Evolutionary conservation across 768 basidiomycete species (phyloP).

Genomic region (Chalciporus pseudorubinellus): DNA sequence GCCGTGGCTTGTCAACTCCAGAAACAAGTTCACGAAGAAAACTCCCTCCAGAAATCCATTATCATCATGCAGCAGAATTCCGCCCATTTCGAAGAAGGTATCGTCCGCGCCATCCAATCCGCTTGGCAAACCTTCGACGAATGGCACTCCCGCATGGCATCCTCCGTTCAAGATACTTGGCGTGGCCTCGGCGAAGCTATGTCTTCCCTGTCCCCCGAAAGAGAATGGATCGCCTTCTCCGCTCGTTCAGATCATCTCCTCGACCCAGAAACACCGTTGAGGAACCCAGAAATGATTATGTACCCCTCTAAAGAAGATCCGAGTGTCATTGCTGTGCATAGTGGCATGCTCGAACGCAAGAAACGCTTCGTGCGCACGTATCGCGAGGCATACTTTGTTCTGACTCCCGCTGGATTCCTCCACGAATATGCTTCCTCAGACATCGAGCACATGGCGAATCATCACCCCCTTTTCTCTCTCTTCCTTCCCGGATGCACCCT

Average conservation of each 20-base stretch:
- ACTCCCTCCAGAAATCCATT: slow-evolving; percentile 94
- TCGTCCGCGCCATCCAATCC: slow-evolving; percentile 91
- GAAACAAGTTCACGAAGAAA: slow-evolving; percentile 96
- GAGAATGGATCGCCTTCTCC: slow-evolving; percentile 95
- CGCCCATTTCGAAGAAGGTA: slow-evolving; percentile 95
- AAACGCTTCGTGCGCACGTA: slow-evolving; percentile 89
- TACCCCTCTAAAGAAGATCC: slow-evolving; percentile 94
- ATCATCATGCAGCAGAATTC: slow-evolving; percentile 98
- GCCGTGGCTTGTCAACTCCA: slow-evolving; percentile 77
- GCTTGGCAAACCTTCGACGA: slow-evolving; percentile 98
- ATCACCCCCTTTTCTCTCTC: slow-evolving; percentile 72
- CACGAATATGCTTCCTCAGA: slow-evolving; percentile 88
- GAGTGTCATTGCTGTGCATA: slow-evolving; percentile 79
- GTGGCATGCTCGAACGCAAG: slow-evolving; percentile 90
- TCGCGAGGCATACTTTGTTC: slow-evolving; percentile 84
- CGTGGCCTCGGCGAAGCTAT: slow-evolving; percentile 67
- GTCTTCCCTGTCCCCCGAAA: slow-evolving; percentile 76
- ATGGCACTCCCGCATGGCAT: slow-evolving; percentile 81
- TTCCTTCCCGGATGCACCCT: slow-evolving; percentile 96
- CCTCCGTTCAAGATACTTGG: slow-evolving; percentile 73
- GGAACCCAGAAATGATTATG: slow-evolving; percentile 69
- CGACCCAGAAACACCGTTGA: slow-evolving; percentile 93
- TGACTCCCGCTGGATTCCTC: slow-evolving; percentile 94
- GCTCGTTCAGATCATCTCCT: slow-evolving; percentile 92
- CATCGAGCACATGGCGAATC: slow-evolving; percentile 48